Evolutionary conservation across 768 basidiomycete genomes (phyloP), one percentile per base, ranked within the genome.

Genomic region (Tylopilus sp.): DNA sequence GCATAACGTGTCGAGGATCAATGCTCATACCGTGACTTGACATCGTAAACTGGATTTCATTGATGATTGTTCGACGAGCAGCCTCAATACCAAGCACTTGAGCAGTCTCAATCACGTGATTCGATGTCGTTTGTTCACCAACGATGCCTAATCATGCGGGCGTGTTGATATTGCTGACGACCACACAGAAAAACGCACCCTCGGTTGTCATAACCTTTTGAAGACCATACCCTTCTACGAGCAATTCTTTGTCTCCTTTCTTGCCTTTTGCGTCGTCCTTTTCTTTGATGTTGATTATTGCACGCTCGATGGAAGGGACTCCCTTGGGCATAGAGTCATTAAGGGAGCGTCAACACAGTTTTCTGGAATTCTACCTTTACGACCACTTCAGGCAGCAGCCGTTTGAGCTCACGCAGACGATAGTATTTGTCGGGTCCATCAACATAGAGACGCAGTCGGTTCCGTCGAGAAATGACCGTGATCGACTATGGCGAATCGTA

Each of bases 1-100:
- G 75, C 92, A 98, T 97, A 63, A 98, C 91, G 70, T 99, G 97
- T 48, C 97, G 89, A 56, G 96, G 95, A 69, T 99, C 97, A 63
- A 99, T 98, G 53, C 87, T 94, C 89, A 99, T 95, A 63, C 93
- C 93, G 75, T 99, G 97, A 50, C 86, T 88, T 59, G 84, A 82
- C 97, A 99, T 99, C 12, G 92, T 98, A 66, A 92, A 91, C 67
- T 96, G 89, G 60, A 98, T 97, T 69, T 99, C 93, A 65, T 96
- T 90, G 72, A 97, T 87, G 71, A 99, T 97, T 4, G 94, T 96
- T 55, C 79, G 76, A 54, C 97, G 82, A 5, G 97, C 95, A 6
- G 97, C 97, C 65, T 99, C 97, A 54, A 99, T 98, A 31, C 97
- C 97, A n/a, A 99, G 81, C 9, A 98, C 95, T 65, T 90, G 83